Evolutionary conservation across 371 early-diverging fungal species (phyloP), one percentile per base, ranked within the genome.

Genomic region (Mortierella sp.): DNA sequence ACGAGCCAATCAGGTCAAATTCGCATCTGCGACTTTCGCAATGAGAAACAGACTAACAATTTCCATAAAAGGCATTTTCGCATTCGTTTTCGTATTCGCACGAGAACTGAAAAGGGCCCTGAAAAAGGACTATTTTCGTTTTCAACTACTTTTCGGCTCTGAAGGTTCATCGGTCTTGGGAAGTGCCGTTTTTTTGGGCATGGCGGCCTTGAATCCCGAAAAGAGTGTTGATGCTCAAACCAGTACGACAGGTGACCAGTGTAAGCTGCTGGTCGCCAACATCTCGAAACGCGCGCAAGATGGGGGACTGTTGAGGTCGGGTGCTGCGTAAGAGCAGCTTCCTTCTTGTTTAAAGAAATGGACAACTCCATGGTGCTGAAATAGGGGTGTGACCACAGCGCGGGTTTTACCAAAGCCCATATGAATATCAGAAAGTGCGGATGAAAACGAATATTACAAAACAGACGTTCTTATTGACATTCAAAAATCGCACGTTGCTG

Each of bases 121-220:
- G 43, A n/a, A n/a, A n/a, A n/a, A n/a, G n/a, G n/a, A n/a, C n/a
- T n/a, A n/a, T n/a, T n/a, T n/a, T n/a, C n/a, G n/a, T n/a, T n/a
- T n/a, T n/a, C n/a, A n/a, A n/a, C n/a, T n/a, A n/a, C n/a, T n/a
- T n/a, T n/a, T n/a, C n/a, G n/a, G n/a, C n/a, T n/a, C n/a, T n/a
- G n/a, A n/a, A n/a, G n/a, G n/a, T n/a, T n/a, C n/a, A n/a, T n/a
- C n/a, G n/a, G n/a, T n/a, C n/a, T n/a, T n/a, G n/a, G n/a, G n/a
- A n/a, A n/a, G n/a, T n/a, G n/a, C n/a, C n/a, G n/a, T n/a, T n/a
- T n/a, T n/a, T n/a, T n/a, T n/a, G n/a, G n/a, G n/a, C n/a, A n/a
- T n/a, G n/a, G n/a, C n/a, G n/a, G 43, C 78, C 75, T 69, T 82
- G 82, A 19, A 77, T 57, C 82, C 77, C 77, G 74, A 74, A 74